Conservation (phyloP, 2,329 filamentous ascomycete genomes). For the Pleomassaria siparia region DNA sequence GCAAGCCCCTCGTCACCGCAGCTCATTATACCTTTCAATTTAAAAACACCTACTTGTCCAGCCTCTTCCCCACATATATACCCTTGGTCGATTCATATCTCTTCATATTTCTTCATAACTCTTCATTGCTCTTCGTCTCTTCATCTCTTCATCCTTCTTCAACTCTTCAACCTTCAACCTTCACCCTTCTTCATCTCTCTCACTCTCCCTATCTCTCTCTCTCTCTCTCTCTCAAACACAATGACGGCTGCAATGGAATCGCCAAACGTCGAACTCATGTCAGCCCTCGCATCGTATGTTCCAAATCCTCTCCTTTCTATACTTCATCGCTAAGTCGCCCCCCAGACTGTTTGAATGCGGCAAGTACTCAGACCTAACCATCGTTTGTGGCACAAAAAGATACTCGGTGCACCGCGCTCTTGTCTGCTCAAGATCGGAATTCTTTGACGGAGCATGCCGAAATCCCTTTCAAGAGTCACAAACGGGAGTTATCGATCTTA, state of each 20-base stretch:
- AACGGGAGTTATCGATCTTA: conserved; percentile 42
- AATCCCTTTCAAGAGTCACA: conserved; percentile 41
- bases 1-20: conserved; percentile 1
- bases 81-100: too few species aligned
- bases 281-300: conserved; percentile 51
- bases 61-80: neutral
- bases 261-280: conserved; percentile 48
- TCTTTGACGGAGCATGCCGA: conserved; percentile 48
- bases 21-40: neutral
- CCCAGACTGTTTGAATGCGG: conserved; percentile 41
- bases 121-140: neutral
- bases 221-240: too few species aligned
- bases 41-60: neutral
- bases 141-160: conserved; percentile 7
- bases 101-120: too few species aligned
- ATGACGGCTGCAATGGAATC: conserved; percentile 44
- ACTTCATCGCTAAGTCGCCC: conserved; percentile 29
- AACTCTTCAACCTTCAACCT: conserved; percentile 14
- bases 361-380: conserved; percentile 53
- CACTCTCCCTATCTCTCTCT: neutral
- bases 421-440: conserved; percentile 51
- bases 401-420: conserved; percentile 52
- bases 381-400: conserved; percentile 48
- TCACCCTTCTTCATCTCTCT: conserved; percentile 3
- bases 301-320: conserved; percentile 2